These are phyloP conservation scores for Barnettozyma salicaria DNA, from an alignment of 805 yeast species.

Conservation along the genomic window DNA sequence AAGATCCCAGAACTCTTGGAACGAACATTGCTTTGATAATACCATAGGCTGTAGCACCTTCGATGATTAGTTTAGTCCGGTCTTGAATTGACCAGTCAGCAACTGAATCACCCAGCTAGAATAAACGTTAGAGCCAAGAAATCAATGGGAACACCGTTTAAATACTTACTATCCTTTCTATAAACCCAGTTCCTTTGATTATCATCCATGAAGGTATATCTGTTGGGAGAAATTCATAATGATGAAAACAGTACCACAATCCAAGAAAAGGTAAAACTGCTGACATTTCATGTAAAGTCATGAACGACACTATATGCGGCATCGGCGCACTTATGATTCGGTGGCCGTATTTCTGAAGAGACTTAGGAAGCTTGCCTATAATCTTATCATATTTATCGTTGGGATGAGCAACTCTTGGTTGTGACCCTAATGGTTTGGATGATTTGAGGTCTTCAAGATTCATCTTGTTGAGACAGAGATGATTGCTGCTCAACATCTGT, in stretches of 20 bases:
- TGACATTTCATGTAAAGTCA: conserved; percentile 66
- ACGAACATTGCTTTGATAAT: conserved; percentile 59
- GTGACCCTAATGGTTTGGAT: not conserved
- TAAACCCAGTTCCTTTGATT: conserved; percentile 51
- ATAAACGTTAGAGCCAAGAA: conserved; percentile 23
- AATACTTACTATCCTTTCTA: conserved; percentile 45
- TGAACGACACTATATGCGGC: conserved; percentile 55
- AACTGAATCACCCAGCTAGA: conserved; percentile 22
- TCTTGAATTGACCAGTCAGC: conserved; percentile 37
- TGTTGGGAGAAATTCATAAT: conserved; percentile 45
- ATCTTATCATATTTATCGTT: conserved; percentile 9
- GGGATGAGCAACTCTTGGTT: too few relatives aligned
- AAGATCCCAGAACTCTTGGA: conserved; percentile 42
- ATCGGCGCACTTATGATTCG: conserved; percentile 51
- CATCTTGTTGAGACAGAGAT: not conserved
- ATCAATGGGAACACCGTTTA: conserved; percentile 4
- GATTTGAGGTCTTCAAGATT: not conserved
- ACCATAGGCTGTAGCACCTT: conserved; percentile 74
- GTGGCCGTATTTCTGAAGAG: conserved; percentile 44
- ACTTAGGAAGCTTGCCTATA: conserved; percentile 41
- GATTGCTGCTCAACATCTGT: too few relatives aligned
- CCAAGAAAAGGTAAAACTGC: conserved; percentile 68
- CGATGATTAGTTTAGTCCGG: conserved; percentile 49
- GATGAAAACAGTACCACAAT: conserved; percentile 61
- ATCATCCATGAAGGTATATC: conserved; percentile 56